Base-by-base conservation (phyloP, 495 filamentous ascomycete genomes). In the Penicillium bovifimosum region DNA sequence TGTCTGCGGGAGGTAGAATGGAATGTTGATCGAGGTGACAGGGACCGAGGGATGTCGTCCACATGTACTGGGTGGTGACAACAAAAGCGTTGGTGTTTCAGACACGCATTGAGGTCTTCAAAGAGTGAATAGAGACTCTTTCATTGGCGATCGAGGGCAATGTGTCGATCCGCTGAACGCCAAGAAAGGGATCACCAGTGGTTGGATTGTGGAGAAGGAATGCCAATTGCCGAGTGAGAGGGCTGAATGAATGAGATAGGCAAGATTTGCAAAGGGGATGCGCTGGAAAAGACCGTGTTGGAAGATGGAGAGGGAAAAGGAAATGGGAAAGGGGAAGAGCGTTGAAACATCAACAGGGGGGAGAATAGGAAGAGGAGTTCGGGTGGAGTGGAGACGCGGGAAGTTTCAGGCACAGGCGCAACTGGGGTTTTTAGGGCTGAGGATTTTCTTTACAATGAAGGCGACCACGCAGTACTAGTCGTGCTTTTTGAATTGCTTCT, bases 121-220 rank as follows among this genome's bases (percentile, higher is more conserved):
- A 50, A 27, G 41, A 32, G 9, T 17, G 31, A 47, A 38, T 38
- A 6, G 13, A 13, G 36, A 53, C 1, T 10, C 52, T 48, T 49
- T 48, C 48, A 55, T 57, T 44, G 43, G 33, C 26, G 40, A 40
- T 49, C 38, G 51, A 56, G 54, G 28, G 14, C 40, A 38, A 41
- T 38, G 45, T 40, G 50, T 14, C 35, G 53, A 58, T 60, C 52
- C 32, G 41, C 32, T 43, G 61, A 24, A 24, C 20, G 20, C 58
- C 53, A 58, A 62, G 55, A 59, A 60, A 60, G 56, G 63, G 58
- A 53, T 38, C 54, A 50, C 13, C 32, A 11, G 11, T 13, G 34
- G 10, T 52, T 50, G 33, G 47, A 59, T 52, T 60, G 53, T 45
- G 47, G 56, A 53, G 58, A 54, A 63, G 36, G 61, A 64, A 64